These are phyloP conservation scores for Dictyostelium brefeldianum DNA, from an alignment of 78 protist genomes.

Conservation along the genomic window DNA sequence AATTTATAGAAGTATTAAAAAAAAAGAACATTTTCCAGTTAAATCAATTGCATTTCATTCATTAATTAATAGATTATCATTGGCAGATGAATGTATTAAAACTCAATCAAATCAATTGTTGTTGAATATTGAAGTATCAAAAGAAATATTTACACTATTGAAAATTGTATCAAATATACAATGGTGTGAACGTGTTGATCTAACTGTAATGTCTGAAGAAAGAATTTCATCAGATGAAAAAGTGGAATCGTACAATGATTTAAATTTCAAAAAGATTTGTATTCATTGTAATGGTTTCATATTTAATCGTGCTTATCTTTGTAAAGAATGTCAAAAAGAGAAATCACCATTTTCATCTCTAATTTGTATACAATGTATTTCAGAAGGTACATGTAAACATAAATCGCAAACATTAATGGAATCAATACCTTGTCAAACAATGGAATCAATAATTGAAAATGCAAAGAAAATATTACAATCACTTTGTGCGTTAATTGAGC, in stretches of 20 bases:
- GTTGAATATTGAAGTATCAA: neutral
- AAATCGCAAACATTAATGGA: neutral
- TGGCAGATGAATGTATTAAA: neutral
- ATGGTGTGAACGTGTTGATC: slow-evolving; percentile 22
- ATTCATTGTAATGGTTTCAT: slow-evolving; percentile 13
- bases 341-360: neutral
- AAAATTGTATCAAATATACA: neutral
- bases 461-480: neutral
- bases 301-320: slow-evolving; percentile 40
- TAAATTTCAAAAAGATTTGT: neutral
- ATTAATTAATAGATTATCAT: neutral
- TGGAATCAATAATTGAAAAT: neutral
- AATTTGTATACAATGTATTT: slow-evolving; percentile 31
- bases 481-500: neutral
- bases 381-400: slow-evolving; percentile 38
- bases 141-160: neutral
- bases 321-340: slow-evolving; percentile 10
- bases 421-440: neutral
- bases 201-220: neutral
- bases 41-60: slow-evolving; percentile 21
- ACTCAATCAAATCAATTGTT: neutral
- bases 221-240: neutral
- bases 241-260: neutral
- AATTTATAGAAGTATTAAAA: slow-evolving; percentile 24
- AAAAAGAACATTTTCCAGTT: slow-evolving; percentile 8